Evolutionary conservation across 108 stramenopile species (phyloP), one percentile per base, ranked within the genome.

Genomic region (Conticribra guillardii): DNA sequence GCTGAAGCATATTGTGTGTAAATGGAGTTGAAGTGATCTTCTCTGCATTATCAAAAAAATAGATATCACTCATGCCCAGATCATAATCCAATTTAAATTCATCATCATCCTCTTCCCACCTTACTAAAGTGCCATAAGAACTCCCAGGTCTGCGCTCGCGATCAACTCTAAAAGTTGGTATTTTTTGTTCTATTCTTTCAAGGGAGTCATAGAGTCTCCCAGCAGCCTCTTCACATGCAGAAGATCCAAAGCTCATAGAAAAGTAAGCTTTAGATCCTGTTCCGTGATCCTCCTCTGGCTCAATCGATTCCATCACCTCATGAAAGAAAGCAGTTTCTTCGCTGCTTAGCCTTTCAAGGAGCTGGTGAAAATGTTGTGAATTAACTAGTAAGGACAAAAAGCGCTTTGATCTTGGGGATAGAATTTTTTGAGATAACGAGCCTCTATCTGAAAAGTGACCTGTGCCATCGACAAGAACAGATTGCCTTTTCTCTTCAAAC

Each of bases 291-390:
- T 83, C 74, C 17, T 76, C 79, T 50, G 45, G 51, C 22, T 85
- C 80, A 50, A 78, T 85, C 17, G 71, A 60, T 41, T 89, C 80
- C 89, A 95, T 89, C 23, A 95, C 74, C 73, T 95, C 91, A 65
- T 90, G 89, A 52, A 95, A 95, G 54, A 89, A 92, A 18, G 73
- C 64, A 52, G 61, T 59, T 28, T 84, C 76, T 41, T 90, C 88
- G 34, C 65, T 66, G 22, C 84, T 85, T 16, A 91, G 60, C 2
- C 71, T 51, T 54, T 95, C 93, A 17, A 95, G 69, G 1, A 95
- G 65, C 47, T 87, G 86, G 52, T 92, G 90, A 64, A 95, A 95
- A 51, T 95, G 90, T 64, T 95, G 93, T 0, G 86, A 77, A 60
- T 89, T 95, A 3, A 95, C 91, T 19, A 95, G 74, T 18, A 74